Percentiles rank a stretch among this genome's conserved stretches.
Conservation (phyloP, 1,284 basidiomycete genomes). For the Dichomitus squalens region DNA sequence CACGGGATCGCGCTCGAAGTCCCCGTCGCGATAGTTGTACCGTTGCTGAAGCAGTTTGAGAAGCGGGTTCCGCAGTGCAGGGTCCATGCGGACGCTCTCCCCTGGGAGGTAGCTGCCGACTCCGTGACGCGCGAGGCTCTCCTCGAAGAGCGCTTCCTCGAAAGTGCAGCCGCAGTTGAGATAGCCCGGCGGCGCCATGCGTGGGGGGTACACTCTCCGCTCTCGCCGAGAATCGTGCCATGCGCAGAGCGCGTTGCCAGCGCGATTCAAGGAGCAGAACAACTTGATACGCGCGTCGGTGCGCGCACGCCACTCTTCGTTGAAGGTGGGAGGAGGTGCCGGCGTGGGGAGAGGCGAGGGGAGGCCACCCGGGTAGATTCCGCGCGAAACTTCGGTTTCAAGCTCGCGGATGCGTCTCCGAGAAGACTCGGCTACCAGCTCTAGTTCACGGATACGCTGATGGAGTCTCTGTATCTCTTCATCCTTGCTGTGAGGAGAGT, state of each 20-base stretch:
- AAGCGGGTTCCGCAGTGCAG: slow-evolving; percentile 76
- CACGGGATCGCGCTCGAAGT: slow-evolving; percentile 70
- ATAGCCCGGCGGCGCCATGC: slow-evolving; percentile 73
- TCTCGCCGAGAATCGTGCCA: slow-evolving; percentile 87
- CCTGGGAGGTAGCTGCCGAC: slow-evolving; percentile 83
- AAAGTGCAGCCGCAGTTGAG: slow-evolving; percentile 83
- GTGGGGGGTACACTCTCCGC: slow-evolving; percentile 73
- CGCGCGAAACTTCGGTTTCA: slow-evolving; percentile 44
- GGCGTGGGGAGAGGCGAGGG: slow-evolving; percentile 43
- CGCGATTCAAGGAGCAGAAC: slow-evolving; percentile 80
- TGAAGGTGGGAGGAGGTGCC: slow-evolving; percentile 49
- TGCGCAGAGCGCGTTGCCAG: slow-evolving; percentile 82
- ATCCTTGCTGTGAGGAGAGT: slow-evolving; percentile 30
- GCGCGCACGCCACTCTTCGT: slow-evolving; percentile 65
- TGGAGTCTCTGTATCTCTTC: slow-evolving; percentile 44
- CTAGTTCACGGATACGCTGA: slow-evolving; percentile 47
- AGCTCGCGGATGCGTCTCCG: slow-evolving; percentile 49
- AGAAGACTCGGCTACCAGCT: slow-evolving; percentile 47
- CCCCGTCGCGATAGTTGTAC: slow-evolving; percentile 80
- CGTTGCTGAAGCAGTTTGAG: slow-evolving; percentile 67
- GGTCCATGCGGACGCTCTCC: slow-evolving; percentile 84
- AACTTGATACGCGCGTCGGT: slow-evolving; percentile 69
- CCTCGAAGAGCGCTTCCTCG: slow-evolving; percentile 83
- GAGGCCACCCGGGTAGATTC: slow-evolving; percentile 32
- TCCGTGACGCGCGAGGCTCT: slow-evolving; percentile 72